These are phyloP conservation scores for Aspergillus incahuasiensis DNA, from an alignment of 495 filamentous ascomycete genomes.

Conservation along the genomic window DNA sequence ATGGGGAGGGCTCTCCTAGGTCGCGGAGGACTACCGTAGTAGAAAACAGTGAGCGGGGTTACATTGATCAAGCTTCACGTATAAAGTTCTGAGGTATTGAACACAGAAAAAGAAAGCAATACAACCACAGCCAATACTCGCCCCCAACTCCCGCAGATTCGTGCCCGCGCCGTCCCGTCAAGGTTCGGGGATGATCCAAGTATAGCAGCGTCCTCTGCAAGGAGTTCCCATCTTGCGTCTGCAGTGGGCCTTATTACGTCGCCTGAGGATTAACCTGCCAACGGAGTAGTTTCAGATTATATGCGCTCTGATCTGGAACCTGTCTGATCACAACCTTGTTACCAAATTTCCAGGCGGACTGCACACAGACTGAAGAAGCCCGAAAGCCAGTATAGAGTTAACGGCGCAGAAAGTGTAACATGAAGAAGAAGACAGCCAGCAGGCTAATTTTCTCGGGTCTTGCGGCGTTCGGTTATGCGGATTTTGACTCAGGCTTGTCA, in stretches of 20 bases:
- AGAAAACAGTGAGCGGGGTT: neutral
- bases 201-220: slow-evolving; percentile 28
- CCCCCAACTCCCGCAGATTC: slow-evolving; percentile 14
- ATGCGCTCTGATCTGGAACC: neutral
- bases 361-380: neutral
- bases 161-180: slow-evolving; percentile 43
- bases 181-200: slow-evolving; percentile 42
- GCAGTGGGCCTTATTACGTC: neutral
- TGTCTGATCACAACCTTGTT: neutral
- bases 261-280: neutral
- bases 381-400: neutral
- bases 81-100: slow-evolving; percentile 8
- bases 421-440: neutral
- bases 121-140: neutral
- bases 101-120: slow-evolving; percentile 4
- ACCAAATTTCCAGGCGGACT: neutral
- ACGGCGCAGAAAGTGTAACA: neutral
- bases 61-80: slow-evolving; percentile 5
- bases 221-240: slow-evolving; percentile 20
- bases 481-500: slow-evolving; percentile 4
- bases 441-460: slow-evolving; percentile 2
- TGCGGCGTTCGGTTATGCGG: neutral
- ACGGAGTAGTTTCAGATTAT: neutral
- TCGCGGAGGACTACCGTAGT: neutral
- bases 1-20: neutral